Percentiles rank a stretch among this genome's conserved stretches.
These are phyloP conservation scores for Saccharomyces hybrid DNA, from an alignment of 1,139 yeast species.

Conservation along the genomic window DNA sequence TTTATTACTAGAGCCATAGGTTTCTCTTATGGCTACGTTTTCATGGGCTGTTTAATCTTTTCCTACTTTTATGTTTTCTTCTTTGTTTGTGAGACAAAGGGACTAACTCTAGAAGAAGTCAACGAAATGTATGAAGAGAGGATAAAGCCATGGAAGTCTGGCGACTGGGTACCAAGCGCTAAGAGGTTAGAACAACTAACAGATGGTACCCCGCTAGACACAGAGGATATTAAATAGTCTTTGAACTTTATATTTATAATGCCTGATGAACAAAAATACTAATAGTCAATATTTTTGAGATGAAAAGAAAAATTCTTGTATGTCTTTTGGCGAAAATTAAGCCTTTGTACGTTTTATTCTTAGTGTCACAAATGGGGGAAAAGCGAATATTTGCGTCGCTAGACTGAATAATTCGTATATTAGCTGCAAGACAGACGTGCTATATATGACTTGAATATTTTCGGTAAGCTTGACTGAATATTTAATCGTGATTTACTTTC, in stretches of 20 bases:
- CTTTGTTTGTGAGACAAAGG: too few relatives aligned
- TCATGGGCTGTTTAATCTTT: too few relatives aligned
- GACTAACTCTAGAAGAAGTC: too few relatives aligned
- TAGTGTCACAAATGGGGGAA: not conserved
- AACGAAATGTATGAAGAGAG: too few relatives aligned
- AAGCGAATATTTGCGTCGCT: not conserved
- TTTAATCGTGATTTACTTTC: not conserved
- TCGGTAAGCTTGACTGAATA: not conserved
- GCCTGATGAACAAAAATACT: not conserved
- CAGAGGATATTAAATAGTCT: not conserved
- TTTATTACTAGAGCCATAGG: too few relatives aligned
- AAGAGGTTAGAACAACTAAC: constrained; percentile 21
- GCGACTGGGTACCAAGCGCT: constrained; percentile 8
- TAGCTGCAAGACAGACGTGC: not conserved
- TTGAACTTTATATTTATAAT: not conserved
- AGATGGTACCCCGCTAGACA: not conserved
- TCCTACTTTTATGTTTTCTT: too few relatives aligned
- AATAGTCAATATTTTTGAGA: not conserved
- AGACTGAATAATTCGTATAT: not conserved
- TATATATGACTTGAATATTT: not conserved
- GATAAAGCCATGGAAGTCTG: too few relatives aligned
- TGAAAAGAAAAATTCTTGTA: not conserved
- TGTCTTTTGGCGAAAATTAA: not conserved
- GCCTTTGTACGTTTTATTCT: not conserved
- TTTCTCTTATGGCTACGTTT: too few relatives aligned